Percentiles rank a stretch among this genome's conserved stretches.
Conservation (phyloP, 805 yeast species). For the Yamadazyma nakazawae region DNA sequence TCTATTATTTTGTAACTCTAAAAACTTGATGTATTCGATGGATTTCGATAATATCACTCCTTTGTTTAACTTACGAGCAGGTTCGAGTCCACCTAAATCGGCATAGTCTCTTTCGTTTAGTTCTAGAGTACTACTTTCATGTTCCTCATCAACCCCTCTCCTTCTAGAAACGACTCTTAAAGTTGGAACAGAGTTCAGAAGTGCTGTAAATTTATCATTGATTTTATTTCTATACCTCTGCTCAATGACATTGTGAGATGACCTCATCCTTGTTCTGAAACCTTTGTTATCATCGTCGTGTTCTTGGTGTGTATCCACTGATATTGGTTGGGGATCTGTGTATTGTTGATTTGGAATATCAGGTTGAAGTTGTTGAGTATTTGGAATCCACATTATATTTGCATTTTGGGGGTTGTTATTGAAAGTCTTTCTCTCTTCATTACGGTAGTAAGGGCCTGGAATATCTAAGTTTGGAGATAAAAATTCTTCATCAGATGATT, state of each 20-base stretch:
- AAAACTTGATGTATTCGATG: constrained; percentile 72
- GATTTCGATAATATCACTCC: constrained; percentile 77
- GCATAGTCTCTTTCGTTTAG: constrained; percentile 8
- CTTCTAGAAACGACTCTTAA: constrained; percentile 29
- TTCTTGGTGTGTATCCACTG: neutral
- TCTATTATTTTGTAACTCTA: constrained; percentile 56
- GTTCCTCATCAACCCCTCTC: constrained; percentile 15
- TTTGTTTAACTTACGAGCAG: constrained; percentile 72
- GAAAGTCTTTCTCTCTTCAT: neutral
- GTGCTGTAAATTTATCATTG: constrained; percentile 38
- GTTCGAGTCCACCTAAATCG: constrained; percentile 70
- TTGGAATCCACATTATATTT: neutral
- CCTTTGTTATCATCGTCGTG: neutral
- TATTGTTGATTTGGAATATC: neutral
- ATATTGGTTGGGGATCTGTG: neutral
- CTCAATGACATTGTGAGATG: constrained; percentile 42
- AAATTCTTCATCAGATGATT: constrained; percentile 9
- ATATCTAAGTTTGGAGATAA: constrained; percentile 6
- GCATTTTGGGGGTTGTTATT: neutral
- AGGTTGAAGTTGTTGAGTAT: neutral
- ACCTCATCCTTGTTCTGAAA: constrained; percentile 22
- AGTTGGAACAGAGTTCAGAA: constrained; percentile 39
- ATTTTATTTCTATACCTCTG: constrained; percentile 43
- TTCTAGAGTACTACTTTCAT: constrained; percentile 13
- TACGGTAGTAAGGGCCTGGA: neutral